A percentile compares a stretch with the other conserved stretches of the same genome.
phyloP scores from a whole-genome alignment of 78 protist species.

The Chrysochromulina parva region DNA sequence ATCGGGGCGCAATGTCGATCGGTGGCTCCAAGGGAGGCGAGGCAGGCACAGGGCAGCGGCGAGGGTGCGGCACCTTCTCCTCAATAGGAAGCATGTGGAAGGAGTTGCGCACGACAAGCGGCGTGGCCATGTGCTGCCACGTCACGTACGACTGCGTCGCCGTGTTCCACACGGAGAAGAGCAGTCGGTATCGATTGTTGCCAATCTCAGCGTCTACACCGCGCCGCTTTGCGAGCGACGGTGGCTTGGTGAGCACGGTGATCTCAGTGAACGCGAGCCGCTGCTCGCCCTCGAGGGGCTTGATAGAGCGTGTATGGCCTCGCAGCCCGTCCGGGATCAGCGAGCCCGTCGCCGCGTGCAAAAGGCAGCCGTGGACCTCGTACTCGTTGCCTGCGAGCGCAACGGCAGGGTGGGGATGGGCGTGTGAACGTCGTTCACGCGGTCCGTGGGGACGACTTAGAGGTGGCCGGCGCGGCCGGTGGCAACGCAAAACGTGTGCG shows the following conservation, averaged over 20 bases:
- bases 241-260: neutral
- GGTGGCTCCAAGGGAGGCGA: too few relatives aligned
- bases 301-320: neutral
- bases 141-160: neutral
- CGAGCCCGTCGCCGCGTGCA: conserved; percentile 5
- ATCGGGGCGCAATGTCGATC: too few relatives aligned
- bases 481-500: too few relatives aligned
- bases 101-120: conserved; percentile 18
- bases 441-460: too few relatives aligned
- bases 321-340: conserved; percentile 4
- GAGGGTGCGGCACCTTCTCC: neutral
- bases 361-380: conserved; percentile 25
- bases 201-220: neutral
- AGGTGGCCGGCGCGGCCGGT: too few relatives aligned
- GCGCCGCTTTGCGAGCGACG: neutral
- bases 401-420: too few relatives aligned
- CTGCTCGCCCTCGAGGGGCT: neutral
- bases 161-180: neutral
- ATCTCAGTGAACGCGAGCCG: neutral
- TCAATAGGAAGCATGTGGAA: conserved; percentile 1
- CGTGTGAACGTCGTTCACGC: too few relatives aligned
- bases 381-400: neutral
- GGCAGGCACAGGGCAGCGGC: too few relatives aligned
- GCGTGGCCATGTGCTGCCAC: conserved; percentile 23
- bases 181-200: neutral